These are phyloP conservation scores for Populus davidiana DNA, from an alignment of 345 rosid genomes.

Conservation along the genomic window DNA sequence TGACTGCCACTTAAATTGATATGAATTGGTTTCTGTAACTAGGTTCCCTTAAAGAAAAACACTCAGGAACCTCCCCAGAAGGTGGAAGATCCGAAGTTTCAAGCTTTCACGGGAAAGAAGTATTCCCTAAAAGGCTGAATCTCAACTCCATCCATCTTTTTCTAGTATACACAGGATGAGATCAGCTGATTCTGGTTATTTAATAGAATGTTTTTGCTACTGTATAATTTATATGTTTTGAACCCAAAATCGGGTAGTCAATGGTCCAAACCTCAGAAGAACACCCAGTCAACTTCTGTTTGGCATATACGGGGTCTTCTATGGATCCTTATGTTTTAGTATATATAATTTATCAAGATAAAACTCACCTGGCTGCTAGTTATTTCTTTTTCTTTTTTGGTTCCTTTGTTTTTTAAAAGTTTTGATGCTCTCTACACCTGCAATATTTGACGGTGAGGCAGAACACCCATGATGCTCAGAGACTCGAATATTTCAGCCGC, in stretches of 20 bases:
- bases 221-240: neutral
- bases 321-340: neutral
- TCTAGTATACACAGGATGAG: neutral
- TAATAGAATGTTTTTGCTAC: neutral
- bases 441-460: no score
- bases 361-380: no score
- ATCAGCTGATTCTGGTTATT: neutral
- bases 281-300: no score
- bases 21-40: slow-evolving; percentile 3
- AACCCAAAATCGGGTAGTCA: neutral
- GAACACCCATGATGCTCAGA: no score
- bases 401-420: no score
- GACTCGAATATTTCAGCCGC: no score
- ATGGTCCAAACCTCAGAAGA: neutral
- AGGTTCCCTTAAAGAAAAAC: slow-evolving; percentile 34
- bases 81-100: slow-evolving; percentile 45
- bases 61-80: slow-evolving; percentile 31
- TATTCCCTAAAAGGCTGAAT: slow-evolving; percentile 45
- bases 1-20: neutral
- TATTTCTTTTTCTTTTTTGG: no score
- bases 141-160: neutral
- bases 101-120: slow-evolving; percentile 66
- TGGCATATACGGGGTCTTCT: neutral
- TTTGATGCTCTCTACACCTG: no score
- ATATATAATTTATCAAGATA: neutral